Evolutionary conservation across 345 rosid genomes (phyloP), one percentile per base, ranked within the genome.

Genomic region (Populus ilicifolia): DNA sequence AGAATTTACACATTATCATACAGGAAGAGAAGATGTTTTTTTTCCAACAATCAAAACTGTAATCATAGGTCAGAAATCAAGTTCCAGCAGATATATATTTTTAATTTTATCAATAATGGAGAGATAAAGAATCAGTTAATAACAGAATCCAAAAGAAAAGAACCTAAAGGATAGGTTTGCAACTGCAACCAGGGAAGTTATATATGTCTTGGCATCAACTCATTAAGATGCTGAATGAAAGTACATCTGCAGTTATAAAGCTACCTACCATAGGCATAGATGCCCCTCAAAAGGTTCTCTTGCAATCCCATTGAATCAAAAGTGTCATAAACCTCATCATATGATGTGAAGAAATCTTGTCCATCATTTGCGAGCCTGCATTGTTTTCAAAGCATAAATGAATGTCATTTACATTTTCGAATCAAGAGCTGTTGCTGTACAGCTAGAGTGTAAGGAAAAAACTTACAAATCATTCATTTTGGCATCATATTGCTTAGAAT

Each of bases 221-320:
- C 29, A 33, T 33, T 33, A 38, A 38, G 39, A 38, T 63, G 18
- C 36, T 16, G 8, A 68, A 52, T 6, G 14, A 67, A 38, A 0
- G 41, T 8, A 30, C 48, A 30, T 3, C 20, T 1, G 54, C 11
- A 52, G 21, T 35, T 72, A 78, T 36, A 23, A 23, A 72, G 59
- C 59, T 29, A 84, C 88, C 3, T 83, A 94, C 98, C 98, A 80
- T 94, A 94, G 27, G 97, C 98, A 82, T 91, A 94, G 69, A 93
- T 94, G 41, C 98, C 98, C 82, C 98, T 83, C 21, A 94, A 84
- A 81, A 93, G 98, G 81, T 93, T 90, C 63, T 91, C 89, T 68
- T 85, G 91, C 85, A 94, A 67, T 8, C 90, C 97, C 98, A 94
- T 94, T 2, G 89, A 74, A 83, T 93, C 98, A 84, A 94, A 94